These are phyloP conservation scores for Pleurotus cornucopiae DNA, from an alignment of 768 basidiomycete species.

Conservation along the genomic window DNA sequence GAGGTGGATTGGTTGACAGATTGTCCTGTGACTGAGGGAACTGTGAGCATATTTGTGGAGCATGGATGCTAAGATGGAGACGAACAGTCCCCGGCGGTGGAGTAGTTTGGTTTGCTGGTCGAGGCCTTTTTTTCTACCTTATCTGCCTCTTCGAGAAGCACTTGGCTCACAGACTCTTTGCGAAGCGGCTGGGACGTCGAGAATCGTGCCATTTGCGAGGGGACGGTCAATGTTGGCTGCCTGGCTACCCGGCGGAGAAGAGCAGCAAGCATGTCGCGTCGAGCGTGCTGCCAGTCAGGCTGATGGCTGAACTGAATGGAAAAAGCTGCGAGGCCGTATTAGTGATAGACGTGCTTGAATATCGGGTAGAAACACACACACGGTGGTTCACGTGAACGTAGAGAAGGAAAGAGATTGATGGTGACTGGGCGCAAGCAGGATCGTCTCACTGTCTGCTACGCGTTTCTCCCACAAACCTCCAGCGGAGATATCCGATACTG, in stretches of 20 bases:
- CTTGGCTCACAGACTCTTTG: not conserved
- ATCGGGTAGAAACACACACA: not conserved
- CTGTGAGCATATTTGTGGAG: conserved; percentile 2
- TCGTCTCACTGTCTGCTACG: not conserved
- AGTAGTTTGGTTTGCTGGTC: not conserved
- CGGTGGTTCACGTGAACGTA: not conserved
- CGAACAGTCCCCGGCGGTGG: conserved; percentile 4
- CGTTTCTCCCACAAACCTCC: not conserved
- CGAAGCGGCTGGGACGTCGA: not conserved
- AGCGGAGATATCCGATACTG: conserved; percentile 3
- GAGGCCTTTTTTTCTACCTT: conserved; percentile 5
- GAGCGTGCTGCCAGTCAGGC: conserved; percentile 8
- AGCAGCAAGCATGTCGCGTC: not conserved
- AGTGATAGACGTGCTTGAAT: not conserved
- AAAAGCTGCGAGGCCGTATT: not conserved
- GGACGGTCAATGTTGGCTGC: not conserved
- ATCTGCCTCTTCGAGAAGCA: conserved; percentile 5
- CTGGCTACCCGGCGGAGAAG: not conserved
- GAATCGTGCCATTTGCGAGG: not conserved
- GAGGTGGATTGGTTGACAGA: not conserved
- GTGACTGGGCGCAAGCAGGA: not conserved
- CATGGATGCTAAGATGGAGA: not conserved
- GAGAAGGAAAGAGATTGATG: not conserved
- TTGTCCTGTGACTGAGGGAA: conserved; percentile 1
- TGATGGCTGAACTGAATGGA: not conserved